A percentile compares a stretch with the other conserved stretches of the same genome.
Evolutionary conservation across 129 eudicot genomes (phyloP).

Genomic region (Tagetes erecta): DNA sequence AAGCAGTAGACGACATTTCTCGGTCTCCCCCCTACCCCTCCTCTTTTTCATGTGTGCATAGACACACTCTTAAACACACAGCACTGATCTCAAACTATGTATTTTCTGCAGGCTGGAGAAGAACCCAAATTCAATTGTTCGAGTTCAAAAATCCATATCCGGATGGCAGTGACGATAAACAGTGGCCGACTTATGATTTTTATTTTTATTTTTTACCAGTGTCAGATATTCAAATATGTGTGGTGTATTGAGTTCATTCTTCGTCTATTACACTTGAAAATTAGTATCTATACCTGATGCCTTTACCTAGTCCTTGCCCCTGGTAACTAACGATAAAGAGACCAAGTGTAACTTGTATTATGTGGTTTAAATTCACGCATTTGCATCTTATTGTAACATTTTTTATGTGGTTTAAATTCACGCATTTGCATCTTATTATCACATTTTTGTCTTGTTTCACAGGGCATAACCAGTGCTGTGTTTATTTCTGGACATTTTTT

Average conservation of each 20-base stretch:
- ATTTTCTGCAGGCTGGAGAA: slow-evolving; percentile 61
- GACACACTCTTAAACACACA: not conserved
- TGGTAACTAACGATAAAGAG: not conserved
- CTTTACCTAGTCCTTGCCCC: not conserved
- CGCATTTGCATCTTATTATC: too few species aligned
- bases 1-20: slow-evolving; percentile 69
- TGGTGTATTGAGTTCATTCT: not conserved
- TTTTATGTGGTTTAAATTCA: not conserved
- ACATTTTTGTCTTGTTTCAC: too few species aligned
- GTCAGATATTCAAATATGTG: not conserved
- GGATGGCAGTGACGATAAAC: slow-evolving; percentile 63
- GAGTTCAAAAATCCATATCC: slow-evolving; percentile 49
- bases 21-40: slow-evolving; percentile 44
- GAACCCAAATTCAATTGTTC: slow-evolving; percentile 43
- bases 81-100: not conserved
- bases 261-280: not conserved
- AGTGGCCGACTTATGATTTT: not conserved
- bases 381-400: not conserved
- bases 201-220: not conserved
- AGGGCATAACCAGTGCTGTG: not conserved
- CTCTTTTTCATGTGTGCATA: slow-evolving; percentile 23
- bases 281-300: not conserved
- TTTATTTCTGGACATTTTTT: slow-evolving; percentile 1
- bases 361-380: not conserved
- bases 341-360: slow-evolving; percentile 4